Evolutionary conservation across 805 yeast genomes (phyloP), one percentile per base, ranked within the genome.

Genomic region (Metschnikowia noctiluminum): DNA sequence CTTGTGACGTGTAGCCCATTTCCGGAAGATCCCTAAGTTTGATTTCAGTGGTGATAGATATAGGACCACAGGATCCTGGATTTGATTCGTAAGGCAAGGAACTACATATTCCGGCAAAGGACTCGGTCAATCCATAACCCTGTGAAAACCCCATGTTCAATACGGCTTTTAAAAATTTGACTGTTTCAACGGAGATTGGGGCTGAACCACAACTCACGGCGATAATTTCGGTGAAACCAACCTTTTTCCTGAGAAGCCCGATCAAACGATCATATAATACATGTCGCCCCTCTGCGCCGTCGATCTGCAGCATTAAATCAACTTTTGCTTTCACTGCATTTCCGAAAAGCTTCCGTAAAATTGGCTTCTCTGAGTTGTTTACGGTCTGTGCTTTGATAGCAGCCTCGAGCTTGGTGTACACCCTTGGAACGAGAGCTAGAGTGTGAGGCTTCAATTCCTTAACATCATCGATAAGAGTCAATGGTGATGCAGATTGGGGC

Each of bases 381-480:
- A 76, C 31, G 7, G 59, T 56, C 21, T 51, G 53, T 3, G 56
- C 51, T 38, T 54, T 56, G 41, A 56, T 46, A 6, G 56, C 56
- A 11, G 81, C 75, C 63, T 84, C 89, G 48, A 52, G 74, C 69
- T 62, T 79, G 76, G 81, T 82, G 56, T 76, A 73, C 21, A 85
- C 73, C 51, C 91, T 71, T 14, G 90, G 91, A 7, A 85, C 90
- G 43, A 80, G 71, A 14, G 79, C 72, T 44, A 82, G 65, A 35
- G 65, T 62, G 34, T 76, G 71, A 9, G 90, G 90, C 55, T 77
- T 77, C 48, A 79, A 65, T 16, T 72, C 64, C 54, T 73, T 71
- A 47, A 84, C 70, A 59, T 85, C 89, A 13, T 80, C 87, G 42
- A 84, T 68, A 42, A 83, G 66, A 12, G 79, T 76, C 38, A 72